A percentile compares a stretch with the other conserved stretches of the same genome.
phyloP scores from a whole-genome alignment of 768 basidiomycete species.

The Gymnopilus junonius region DNA sequence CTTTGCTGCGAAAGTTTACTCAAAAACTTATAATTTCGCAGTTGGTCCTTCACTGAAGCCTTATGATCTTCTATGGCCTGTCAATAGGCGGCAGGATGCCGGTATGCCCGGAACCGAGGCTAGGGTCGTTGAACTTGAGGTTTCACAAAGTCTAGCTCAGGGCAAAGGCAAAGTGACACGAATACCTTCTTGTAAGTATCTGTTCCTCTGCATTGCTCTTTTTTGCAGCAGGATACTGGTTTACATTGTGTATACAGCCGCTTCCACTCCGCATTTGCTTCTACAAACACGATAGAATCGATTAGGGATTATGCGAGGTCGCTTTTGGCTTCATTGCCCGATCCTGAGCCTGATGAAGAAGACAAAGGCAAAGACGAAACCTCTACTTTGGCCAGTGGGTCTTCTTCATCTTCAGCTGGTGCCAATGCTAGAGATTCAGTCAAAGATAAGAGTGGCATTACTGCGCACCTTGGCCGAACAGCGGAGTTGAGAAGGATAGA shows the following conservation, averaged over 20 bases:
- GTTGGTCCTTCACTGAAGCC: constrained; percentile 60
- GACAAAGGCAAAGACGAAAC: neutral
- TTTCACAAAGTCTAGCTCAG: constrained; percentile 17
- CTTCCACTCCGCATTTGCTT: constrained; percentile 9
- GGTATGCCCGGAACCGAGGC: constrained; percentile 39
- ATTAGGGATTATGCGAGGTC: constrained; percentile 57
- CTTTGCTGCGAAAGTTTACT: neutral
- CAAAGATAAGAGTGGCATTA: neutral
- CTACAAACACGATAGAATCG: constrained; percentile 42
- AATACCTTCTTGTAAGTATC: constrained; percentile 30
- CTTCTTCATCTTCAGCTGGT: neutral
- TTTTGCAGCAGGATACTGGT: neutral
- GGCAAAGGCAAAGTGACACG: constrained; percentile 15
- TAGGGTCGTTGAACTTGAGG: constrained; percentile 41
- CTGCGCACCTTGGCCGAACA: constrained; percentile 21
- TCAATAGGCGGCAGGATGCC: constrained; percentile 44
- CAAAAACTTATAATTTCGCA: constrained; percentile 22
- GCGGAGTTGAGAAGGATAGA: constrained; percentile 37
- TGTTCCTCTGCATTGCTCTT: neutral
- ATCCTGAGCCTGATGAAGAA: constrained; percentile 17
- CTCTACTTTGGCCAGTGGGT: neutral
- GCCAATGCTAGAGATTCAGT: neutral
- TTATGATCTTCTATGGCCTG: constrained; percentile 88
- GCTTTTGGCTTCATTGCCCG: constrained; percentile 51
- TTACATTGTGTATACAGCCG: neutral